phyloP scores from a whole-genome alignment of 352 stramenopile species.

The Pythium coloratum region DNA sequence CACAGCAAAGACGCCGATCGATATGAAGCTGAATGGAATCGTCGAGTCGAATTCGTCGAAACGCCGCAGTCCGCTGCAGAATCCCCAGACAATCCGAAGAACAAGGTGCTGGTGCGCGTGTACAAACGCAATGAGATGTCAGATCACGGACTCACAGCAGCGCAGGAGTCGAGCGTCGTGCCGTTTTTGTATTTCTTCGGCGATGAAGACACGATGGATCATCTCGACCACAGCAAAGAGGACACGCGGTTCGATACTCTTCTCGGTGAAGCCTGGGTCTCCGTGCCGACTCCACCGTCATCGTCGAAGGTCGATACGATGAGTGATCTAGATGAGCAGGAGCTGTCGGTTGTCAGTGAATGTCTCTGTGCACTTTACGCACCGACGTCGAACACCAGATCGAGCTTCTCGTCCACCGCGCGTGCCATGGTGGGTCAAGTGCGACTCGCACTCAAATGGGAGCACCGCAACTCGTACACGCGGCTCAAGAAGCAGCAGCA shows the following conservation, averaged over 20 bases:
- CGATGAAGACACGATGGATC: constrained; percentile 85
- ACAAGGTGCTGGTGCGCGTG: constrained; percentile 69
- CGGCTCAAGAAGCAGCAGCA: constrained; percentile 46
- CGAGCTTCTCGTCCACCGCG: constrained; percentile 29
- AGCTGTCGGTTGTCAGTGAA: constrained; percentile 28
- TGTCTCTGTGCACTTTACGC: constrained; percentile 73
- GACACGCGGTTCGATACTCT: constrained; percentile 78
- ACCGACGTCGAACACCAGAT: constrained; percentile 27
- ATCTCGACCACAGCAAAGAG: constrained; percentile 85
- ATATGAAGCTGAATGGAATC: constrained; percentile 85
- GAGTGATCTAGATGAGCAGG: constrained; percentile 15
- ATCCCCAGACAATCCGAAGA: constrained; percentile 21
- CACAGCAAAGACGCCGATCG: constrained; percentile 14
- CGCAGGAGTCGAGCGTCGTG: constrained; percentile 83
- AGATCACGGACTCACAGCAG: constrained; percentile 71
- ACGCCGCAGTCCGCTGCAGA: neutral
- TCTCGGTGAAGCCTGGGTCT: constrained; percentile 79
- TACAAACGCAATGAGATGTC: constrained; percentile 74
- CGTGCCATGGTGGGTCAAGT: constrained; percentile 74
- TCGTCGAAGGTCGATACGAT: constrained; percentile 17
- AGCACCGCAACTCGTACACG: constrained; percentile 57
- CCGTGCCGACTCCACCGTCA: constrained; percentile 37
- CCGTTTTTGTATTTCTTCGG: constrained; percentile 89
- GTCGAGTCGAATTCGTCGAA: constrained; percentile 80
- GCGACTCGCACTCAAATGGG: constrained; percentile 77